phyloP scores from a whole-genome alignment of 2,329 filamentous ascomycete genomes.

The Coniochaeta ligniaria region DNA sequence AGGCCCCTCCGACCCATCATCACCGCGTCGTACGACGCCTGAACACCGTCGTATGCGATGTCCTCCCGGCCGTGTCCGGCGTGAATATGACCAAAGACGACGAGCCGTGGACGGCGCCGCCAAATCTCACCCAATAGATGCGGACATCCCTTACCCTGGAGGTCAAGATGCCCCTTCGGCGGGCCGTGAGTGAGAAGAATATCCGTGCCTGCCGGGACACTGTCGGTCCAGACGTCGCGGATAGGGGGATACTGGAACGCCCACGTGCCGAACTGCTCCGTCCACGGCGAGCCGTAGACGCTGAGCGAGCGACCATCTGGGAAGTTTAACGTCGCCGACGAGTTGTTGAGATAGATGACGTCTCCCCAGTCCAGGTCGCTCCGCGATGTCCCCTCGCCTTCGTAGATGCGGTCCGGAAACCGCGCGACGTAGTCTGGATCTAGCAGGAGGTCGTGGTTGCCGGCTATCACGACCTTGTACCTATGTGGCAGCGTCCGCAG shows the following conservation, averaged over 20 bases:
- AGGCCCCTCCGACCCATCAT: conserved; percentile 4
- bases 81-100: conserved; percentile 30
- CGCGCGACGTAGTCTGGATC: not conserved
- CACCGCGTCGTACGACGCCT: conserved; percentile 4
- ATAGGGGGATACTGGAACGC: conserved; percentile 31
- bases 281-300: conserved; percentile 27
- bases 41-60: conserved; percentile 7
- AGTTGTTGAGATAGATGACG: conserved; percentile 25
- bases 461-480: conserved; percentile 27
- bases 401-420: conserved; percentile 4
- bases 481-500: conserved; percentile 22
- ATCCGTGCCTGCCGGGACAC: conserved; percentile 17
- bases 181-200: conserved; percentile 28
- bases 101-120: conserved; percentile 21
- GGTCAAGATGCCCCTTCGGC: conserved; percentile 23
- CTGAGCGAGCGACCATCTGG: conserved; percentile 18
- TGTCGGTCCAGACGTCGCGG: conserved; percentile 18
- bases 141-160: conserved; percentile 17
- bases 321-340: conserved; percentile 15
- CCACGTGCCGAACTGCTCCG: conserved; percentile 26
- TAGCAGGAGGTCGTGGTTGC: not conserved
- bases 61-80: conserved; percentile 14
- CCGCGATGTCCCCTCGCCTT: conserved; percentile 9
- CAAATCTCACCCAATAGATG: conserved; percentile 21
- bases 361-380: conserved; percentile 20